Conservation (phyloP, 495 filamentous ascomycete genomes). For the Parathielavia hyrcaniae region DNA sequence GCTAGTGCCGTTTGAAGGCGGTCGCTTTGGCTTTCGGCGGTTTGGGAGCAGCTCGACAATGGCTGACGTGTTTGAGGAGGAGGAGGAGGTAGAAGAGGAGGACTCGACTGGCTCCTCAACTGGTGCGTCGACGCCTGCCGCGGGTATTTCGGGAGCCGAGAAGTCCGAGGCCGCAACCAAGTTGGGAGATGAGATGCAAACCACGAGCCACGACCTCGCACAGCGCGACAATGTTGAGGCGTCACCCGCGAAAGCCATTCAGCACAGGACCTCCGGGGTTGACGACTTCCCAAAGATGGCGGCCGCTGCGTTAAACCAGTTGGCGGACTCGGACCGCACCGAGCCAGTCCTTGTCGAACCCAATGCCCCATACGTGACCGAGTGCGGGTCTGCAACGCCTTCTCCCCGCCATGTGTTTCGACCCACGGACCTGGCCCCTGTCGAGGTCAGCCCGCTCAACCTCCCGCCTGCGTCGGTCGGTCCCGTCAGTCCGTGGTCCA, state of each 20-base stretch:
- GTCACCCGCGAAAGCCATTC: not conserved
- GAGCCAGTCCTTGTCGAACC: constrained; percentile 1
- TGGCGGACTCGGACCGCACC: not conserved
- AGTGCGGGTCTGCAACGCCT: constrained; percentile 49
- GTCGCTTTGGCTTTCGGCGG: constrained; percentile 51
- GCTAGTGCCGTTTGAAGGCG: constrained; percentile 73
- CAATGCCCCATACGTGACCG: not conserved
- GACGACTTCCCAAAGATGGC: not conserved
- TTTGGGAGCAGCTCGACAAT: constrained; percentile 61
- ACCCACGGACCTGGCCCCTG: constrained; percentile 51
- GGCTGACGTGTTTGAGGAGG: constrained; percentile 93
- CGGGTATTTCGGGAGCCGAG: constrained; percentile 18
- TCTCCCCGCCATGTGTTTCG: constrained; percentile 51
- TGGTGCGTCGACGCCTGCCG: constrained; percentile 28
- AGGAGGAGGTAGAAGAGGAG: constrained; percentile 67
- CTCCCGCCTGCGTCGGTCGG: constrained; percentile 41
- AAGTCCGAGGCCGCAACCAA: constrained; percentile 10
- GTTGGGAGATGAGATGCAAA: not conserved
- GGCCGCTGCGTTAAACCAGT: not conserved
- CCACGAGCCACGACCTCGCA: not conserved
- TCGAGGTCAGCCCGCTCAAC: constrained; percentile 43
- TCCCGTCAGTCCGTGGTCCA: constrained; percentile 49
- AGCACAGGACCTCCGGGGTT: not conserved
- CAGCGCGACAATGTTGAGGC: not conserved
- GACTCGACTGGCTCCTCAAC: constrained; percentile 24